A percentile compares a stretch with the other conserved stretches of the same genome.
Conservation (phyloP, 2,329 filamentous ascomycete species). For the Triangularia setosa region DNA sequence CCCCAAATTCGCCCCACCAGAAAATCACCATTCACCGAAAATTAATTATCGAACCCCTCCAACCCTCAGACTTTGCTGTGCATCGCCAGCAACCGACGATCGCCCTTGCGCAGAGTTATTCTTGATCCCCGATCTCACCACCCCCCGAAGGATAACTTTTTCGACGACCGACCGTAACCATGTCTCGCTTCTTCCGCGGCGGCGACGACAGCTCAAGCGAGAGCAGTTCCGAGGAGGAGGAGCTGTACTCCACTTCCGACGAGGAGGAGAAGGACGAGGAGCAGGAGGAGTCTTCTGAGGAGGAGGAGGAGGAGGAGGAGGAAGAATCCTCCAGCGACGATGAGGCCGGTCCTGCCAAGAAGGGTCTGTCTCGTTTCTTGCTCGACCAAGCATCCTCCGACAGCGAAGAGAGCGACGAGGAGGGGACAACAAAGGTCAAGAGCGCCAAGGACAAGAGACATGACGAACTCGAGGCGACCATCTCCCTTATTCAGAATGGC, state of each 20-base stretch:
- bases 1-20: slow-evolving; percentile 29
- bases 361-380: slow-evolving; percentile 81
- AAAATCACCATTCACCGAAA: slow-evolving; percentile 29
- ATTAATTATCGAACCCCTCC: slow-evolving; percentile 28
- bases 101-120: slow-evolving; percentile 10
- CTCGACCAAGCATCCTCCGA: slow-evolving; percentile 62
- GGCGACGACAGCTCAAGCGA: slow-evolving; percentile 91
- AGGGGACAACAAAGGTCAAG: slow-evolving; percentile 82
- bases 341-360: slow-evolving; percentile 60
- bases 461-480: slow-evolving; percentile 86
- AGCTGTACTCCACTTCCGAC: slow-evolving; percentile 74
- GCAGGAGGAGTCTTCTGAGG: slow-evolving; percentile 50
- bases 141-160: not conserved
- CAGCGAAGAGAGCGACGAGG: slow-evolving; percentile 78
- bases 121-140: slow-evolving; percentile 1
- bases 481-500: slow-evolving; percentile 91
- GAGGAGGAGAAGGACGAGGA: slow-evolving; percentile 57
- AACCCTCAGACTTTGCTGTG: slow-evolving; percentile 20
- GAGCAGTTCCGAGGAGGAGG: slow-evolving; percentile 93
- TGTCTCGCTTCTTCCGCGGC: slow-evolving; percentile 97
- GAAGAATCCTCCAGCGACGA: slow-evolving; percentile 51
- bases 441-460: slow-evolving; percentile 97
- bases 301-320: slow-evolving; percentile 47
- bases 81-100: slow-evolving; percentile 17
- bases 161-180: slow-evolving; percentile 34